Conservation (phyloP, 768 basidiomycete species). For the Tulasnella sp. region DNA sequence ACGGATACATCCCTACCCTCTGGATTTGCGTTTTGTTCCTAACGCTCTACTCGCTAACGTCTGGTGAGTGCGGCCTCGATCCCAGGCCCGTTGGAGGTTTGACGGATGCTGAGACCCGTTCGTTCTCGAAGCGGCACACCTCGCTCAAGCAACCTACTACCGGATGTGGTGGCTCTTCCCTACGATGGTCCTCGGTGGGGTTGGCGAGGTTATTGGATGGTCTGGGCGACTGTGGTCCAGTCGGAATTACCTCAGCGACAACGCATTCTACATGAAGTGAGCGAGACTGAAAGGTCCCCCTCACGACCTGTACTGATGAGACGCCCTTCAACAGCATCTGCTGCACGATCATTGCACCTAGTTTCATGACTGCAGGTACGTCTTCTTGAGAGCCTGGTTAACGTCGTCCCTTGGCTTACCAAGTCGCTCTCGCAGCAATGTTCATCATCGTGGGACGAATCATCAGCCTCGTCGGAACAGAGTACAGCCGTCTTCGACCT, state of each 20-base stretch:
- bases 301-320: not conserved
- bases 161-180: slow-evolving; percentile 48
- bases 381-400: not conserved
- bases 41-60: slow-evolving; percentile 31
- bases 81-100: not conserved
- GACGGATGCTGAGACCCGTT: not conserved
- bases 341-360: slow-evolving; percentile 48
- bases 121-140: slow-evolving; percentile 43
- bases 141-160: slow-evolving; percentile 38
- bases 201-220: slow-evolving; percentile 52
- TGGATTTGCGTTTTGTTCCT: slow-evolving; percentile 37
- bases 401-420: not conserved
- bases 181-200: slow-evolving; percentile 42
- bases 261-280: slow-evolving; percentile 41
- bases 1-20: slow-evolving; percentile 38
- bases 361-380: slow-evolving; percentile 38
- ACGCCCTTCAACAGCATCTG: slow-evolving; percentile 35
- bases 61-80: not conserved
- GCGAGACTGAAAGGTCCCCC: slow-evolving; percentile 21
- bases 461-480: slow-evolving; percentile 37
- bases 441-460: slow-evolving; percentile 51
- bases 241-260: not conserved
- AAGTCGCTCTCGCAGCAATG: slow-evolving; percentile 41
- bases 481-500: slow-evolving; percentile 43
- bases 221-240: slow-evolving; percentile 37